phyloP scores from a whole-genome alignment of 176 grass and related monocot species.

The Miscanthus lutarioriparius region DNA sequence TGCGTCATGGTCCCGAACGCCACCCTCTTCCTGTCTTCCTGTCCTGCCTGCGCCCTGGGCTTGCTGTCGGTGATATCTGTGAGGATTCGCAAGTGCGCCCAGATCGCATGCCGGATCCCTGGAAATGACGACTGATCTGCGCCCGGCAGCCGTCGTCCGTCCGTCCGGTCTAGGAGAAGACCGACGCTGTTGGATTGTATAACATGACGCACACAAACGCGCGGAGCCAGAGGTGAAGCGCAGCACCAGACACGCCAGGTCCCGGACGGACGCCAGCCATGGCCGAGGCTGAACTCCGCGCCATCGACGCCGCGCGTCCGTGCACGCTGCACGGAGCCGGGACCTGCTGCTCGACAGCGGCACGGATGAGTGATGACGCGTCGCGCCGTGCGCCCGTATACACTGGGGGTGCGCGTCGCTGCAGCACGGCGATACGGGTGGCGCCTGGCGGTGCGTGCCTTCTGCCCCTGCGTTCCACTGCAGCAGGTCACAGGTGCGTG shows the following conservation, averaged over 20 bases:
- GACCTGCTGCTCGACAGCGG: not conserved
- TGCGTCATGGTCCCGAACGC: not conserved
- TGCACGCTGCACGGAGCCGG: not conserved
- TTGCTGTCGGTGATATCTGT: not conserved
- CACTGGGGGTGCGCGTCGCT: not conserved
- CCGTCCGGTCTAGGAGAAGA: not conserved
- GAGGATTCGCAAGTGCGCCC: not conserved
- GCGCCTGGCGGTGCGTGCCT: not conserved
- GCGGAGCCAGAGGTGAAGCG: too few species aligned
- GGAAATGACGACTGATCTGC: not conserved
- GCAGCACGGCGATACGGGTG: not conserved
- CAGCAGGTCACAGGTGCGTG: too few species aligned
- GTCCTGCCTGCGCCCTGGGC: not conserved
- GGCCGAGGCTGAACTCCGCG: not conserved
- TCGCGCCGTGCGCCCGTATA: not conserved
- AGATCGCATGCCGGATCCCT: slow-evolving; percentile 15
- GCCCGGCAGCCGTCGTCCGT: not conserved
- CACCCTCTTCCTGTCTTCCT: not conserved
- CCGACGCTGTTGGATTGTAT: not conserved
- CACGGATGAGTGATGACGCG: not conserved
- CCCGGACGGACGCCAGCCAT: not conserved
- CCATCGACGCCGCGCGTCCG: not conserved
- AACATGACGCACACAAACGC: not conserved
- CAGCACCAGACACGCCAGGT: not conserved
- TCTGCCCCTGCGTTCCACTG: too few species aligned